Evolutionary conservation across 129 eudicot genomes (phyloP), one percentile per base, ranked within the genome.

Genomic region (Chrysanthemum makinoi): DNA sequence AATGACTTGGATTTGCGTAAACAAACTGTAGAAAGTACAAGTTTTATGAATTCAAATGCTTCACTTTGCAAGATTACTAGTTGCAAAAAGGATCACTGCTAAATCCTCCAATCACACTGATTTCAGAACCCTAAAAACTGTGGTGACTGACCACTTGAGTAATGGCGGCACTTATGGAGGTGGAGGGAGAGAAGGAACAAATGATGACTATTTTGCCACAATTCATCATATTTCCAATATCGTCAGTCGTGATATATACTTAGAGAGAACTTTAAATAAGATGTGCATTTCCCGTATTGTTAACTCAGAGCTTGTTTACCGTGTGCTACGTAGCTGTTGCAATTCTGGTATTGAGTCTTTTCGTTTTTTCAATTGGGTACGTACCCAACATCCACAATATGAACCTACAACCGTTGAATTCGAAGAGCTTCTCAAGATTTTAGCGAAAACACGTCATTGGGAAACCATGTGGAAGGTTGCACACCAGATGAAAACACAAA

Each of bases 391-490:
- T 66, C 89, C 96, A 9, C 84, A 77, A 24, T 94, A 94, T 28
- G 94, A 91, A 65, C 98, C 96, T 0, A 89, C 98, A n/a, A 80
- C 96, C 2, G 65, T 85, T 24, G 96, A 94, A 50, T 89, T 85
- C 47, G 96, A 94, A 62, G 96, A 94, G 78, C 87, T 94, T 26
- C 85, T 94, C n/a, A 83, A 80, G 62, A 89, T 83, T 61, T 86
- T 94, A 55, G 96, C 98, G 15, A 82, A 72, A 4, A 83, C 88
- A 0, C 80, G 81, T 17, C 87, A 86, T 22, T 94, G 96, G 98
- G 93, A 94, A 60, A 89, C 98, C 61, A 94, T 94, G 98, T 94
- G 98, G 98, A 94, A 89, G 81, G 95, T 94, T 4, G 92, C 85
- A 9, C 83, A 83, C 24, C 86, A 79, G 66, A 85, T 87, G 87